Conservation (phyloP, 2,329 filamentous ascomycete species). For the Aspergillus phoenicis region DNA sequence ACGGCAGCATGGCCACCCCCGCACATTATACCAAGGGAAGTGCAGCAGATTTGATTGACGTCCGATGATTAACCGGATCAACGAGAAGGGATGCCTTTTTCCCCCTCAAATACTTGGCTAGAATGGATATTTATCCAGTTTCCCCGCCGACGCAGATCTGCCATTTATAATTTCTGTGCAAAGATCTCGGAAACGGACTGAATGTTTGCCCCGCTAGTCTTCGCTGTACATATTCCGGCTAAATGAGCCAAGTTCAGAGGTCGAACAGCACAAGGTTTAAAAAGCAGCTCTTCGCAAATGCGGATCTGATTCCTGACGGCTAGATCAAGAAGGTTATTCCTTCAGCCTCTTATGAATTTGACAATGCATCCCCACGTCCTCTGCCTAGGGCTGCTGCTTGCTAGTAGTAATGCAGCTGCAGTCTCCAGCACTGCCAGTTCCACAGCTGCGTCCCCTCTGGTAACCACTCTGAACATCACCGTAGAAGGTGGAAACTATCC, state of each 20-base stretch:
- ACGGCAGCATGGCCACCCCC: not conserved
- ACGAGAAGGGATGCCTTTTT: not conserved
- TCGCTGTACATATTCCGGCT: not conserved
- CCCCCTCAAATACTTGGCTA: too few species aligned
- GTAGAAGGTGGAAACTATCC: not conserved
- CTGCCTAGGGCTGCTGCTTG: not conserved
- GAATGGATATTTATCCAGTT: not conserved
- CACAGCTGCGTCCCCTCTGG: not conserved
- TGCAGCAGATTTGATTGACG: too few species aligned
- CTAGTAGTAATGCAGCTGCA: not conserved
- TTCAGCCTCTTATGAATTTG: not conserved
- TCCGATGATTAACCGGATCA: constrained; percentile 1
- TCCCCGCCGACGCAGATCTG: not conserved
- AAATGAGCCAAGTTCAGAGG: not conserved
- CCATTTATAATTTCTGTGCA: not conserved
- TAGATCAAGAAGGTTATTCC: not conserved
- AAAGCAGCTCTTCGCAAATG: not conserved
- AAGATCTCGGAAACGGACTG: not conserved
- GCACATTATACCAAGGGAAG: not conserved
- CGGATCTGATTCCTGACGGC: not conserved
- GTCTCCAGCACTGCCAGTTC: not conserved
- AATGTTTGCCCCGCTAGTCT: too few species aligned
- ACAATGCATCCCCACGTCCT: not conserved
- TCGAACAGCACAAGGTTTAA: not conserved
- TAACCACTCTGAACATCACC: not conserved